phyloP scores from a whole-genome alignment of 2,329 filamentous ascomycete species.

The Ilyonectria sp. region DNA sequence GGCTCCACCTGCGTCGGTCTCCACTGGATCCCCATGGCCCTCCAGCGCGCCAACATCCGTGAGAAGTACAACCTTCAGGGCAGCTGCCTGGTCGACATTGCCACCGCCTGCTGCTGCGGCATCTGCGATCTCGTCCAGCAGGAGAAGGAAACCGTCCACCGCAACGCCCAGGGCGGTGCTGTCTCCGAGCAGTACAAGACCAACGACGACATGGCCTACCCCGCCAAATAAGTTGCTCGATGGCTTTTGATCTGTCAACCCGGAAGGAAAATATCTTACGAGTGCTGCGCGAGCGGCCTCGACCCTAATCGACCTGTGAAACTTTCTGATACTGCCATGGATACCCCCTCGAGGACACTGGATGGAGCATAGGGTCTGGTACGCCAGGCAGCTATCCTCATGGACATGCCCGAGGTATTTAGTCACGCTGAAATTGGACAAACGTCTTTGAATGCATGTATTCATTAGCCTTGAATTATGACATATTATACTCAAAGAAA shows the following conservation, averaged over 20 bases:
- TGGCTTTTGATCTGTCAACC: neutral
- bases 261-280: slow-evolving; percentile 3
- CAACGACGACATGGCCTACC: slow-evolving; percentile 42
- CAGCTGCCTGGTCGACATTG: slow-evolving; percentile 59
- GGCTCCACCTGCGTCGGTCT: slow-evolving; percentile 58
- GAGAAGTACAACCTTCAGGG: slow-evolving; percentile 63
- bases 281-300: neutral
- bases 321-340: slow-evolving; percentile 30
- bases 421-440: slow-evolving; percentile 29
- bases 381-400: neutral
- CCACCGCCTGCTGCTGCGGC: slow-evolving; percentile 61
- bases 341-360: slow-evolving; percentile 36
- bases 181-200: slow-evolving; percentile 36
- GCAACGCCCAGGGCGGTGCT: slow-evolving; percentile 46
- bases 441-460: neutral
- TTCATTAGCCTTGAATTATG: neutral
- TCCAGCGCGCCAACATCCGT: slow-evolving; percentile 63
- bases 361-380: neutral
- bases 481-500: neutral
- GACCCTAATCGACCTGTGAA: slow-evolving; percentile 21
- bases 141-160: slow-evolving; percentile 62
- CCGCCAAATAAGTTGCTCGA: slow-evolving; percentile 23
- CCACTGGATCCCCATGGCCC: slow-evolving; percentile 59
- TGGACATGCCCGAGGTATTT: slow-evolving; percentile 19
- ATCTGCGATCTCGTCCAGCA: slow-evolving; percentile 62